Percentiles rank a stretch among this genome's conserved stretches.
Evolutionary conservation across 305 asterid species (phyloP).

Genomic region (Euphrasia arctica): DNA sequence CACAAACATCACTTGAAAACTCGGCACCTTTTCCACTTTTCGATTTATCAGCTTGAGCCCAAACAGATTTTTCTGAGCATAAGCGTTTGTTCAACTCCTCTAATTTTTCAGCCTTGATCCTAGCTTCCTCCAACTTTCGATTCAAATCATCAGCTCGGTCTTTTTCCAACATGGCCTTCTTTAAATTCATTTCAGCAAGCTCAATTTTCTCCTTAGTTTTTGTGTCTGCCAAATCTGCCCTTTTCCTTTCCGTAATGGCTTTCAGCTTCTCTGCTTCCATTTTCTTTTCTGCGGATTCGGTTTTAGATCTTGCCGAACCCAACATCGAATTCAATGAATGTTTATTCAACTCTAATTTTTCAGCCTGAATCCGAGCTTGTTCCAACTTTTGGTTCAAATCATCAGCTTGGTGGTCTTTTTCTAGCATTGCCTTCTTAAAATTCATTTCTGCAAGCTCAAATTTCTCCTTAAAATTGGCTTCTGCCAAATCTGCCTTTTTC

Average conservation of each 20-base stretch:
- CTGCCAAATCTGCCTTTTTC: slow-evolving; percentile 52
- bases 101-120: slow-evolving; percentile 34
- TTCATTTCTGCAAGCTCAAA: slow-evolving; percentile 47
- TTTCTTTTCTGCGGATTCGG: slow-evolving; percentile 39
- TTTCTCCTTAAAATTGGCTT: slow-evolving; percentile 47
- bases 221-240: slow-evolving; percentile 50
- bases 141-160: slow-evolving; percentile 48
- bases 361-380: slow-evolving; percentile 41
- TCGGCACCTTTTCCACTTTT: slow-evolving; percentile 23
- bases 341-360: slow-evolving; percentile 37
- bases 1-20: slow-evolving; percentile 26
- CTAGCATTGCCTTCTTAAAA: slow-evolving; percentile 53
- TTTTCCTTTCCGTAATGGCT: slow-evolving; percentile 46
- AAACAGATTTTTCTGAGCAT: slow-evolving; percentile 34
- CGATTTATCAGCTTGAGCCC: slow-evolving; percentile 27
- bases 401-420: slow-evolving; percentile 52
- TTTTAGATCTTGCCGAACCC: background rate
- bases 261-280: slow-evolving; percentile 54
- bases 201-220: slow-evolving; percentile 46
- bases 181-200: slow-evolving; percentile 52
- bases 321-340: slow-evolving; percentile 12
- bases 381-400: slow-evolving; percentile 53
- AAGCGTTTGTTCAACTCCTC: slow-evolving; percentile 40
- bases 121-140: slow-evolving; percentile 57
- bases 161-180: slow-evolving; percentile 60